Evolutionary conservation across 495 filamentous ascomycete species (phyloP).

Genomic region (Daldinia childiae): DNA sequence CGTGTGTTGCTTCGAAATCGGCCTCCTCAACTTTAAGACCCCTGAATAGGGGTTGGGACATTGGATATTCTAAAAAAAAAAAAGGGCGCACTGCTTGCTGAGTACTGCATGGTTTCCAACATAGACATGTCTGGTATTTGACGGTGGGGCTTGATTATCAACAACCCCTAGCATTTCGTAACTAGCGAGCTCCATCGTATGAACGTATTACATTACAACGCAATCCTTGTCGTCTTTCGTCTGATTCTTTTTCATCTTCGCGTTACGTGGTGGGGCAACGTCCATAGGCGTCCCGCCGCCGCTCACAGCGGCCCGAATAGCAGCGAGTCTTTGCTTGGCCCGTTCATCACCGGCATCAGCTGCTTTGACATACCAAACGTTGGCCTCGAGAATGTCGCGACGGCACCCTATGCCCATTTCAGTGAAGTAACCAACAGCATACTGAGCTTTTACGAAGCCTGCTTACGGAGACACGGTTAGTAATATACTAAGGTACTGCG

Average conservation of each 20-base stretch:
- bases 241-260: slow-evolving; percentile 60
- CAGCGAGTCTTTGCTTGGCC: slow-evolving; percentile 83
- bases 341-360: slow-evolving; percentile 92
- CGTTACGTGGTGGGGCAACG: slow-evolving; percentile 57
- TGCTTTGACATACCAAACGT: slow-evolving; percentile 97
- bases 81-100: neutral
- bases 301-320: slow-evolving; percentile 85
- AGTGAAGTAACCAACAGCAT: slow-evolving; percentile 95
- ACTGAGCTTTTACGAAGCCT: slow-evolving; percentile 94
- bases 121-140: slow-evolving; percentile 19
- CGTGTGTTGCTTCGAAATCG: slow-evolving; percentile 5
- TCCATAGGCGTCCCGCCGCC: slow-evolving; percentile 73
- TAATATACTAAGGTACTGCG: neutral
- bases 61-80: slow-evolving; percentile 37
- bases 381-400: slow-evolving; percentile 91
- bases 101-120: slow-evolving; percentile 37
- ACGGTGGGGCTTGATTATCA: neutral
- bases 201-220: slow-evolving; percentile 63
- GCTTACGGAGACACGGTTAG: slow-evolving; percentile 26
- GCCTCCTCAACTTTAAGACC: slow-evolving; percentile 10
- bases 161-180: neutral
- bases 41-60: neutral
- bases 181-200: slow-evolving; percentile 10
- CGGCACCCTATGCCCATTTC: slow-evolving; percentile 98
- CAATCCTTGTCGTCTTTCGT: slow-evolving; percentile 66